Evolutionary conservation across 1,139 yeast genomes (phyloP).

Genomic region (Williopsis jadinii): DNA sequence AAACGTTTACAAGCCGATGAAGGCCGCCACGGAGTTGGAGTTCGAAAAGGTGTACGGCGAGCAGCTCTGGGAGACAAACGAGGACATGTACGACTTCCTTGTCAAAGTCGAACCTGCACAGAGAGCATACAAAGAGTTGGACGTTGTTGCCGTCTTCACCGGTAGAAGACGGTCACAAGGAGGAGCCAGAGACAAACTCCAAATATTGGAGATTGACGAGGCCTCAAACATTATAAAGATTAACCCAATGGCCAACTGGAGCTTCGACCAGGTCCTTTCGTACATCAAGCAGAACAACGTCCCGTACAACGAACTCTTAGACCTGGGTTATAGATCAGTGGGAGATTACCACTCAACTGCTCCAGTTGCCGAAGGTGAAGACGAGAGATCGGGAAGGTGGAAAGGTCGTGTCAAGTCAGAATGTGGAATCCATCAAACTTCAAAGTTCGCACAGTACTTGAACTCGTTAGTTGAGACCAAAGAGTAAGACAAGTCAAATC

Average conservation of each 20-base stretch:
- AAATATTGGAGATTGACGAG: constrained; percentile 70
- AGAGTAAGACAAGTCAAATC: too few relatives aligned
- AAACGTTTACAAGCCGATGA: constrained; percentile 54
- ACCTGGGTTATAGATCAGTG: constrained; percentile 81
- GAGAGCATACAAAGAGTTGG: constrained; percentile 69
- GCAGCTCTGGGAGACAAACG: constrained; percentile 78
- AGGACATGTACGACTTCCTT: constrained; percentile 71
- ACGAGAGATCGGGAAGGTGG: constrained; percentile 96
- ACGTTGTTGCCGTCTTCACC: constrained; percentile 78
- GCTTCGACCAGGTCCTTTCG: constrained; percentile 58
- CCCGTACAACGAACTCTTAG: constrained; percentile 80
- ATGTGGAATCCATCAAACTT: constrained; percentile 88
- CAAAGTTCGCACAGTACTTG: constrained; percentile 59
- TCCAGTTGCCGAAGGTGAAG: constrained; percentile 88
- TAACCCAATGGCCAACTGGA: constrained; percentile 86
- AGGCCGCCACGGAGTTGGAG: constrained; percentile 49
- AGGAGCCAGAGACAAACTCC: constrained; percentile 67
- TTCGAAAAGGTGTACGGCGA: constrained; percentile 67
- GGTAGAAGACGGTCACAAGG: constrained; percentile 93
- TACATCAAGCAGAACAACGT: constrained; percentile 67
- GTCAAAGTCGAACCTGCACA: constrained; percentile 93
- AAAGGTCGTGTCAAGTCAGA: constrained; percentile 89
- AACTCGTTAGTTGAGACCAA: constrained; percentile 6
- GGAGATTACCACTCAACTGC: constrained; percentile 96
- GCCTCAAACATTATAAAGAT: constrained; percentile 69